Evolutionary conservation across 192 early-diverging fungal genomes (phyloP).

Genomic region (Mortierella alpina): DNA sequence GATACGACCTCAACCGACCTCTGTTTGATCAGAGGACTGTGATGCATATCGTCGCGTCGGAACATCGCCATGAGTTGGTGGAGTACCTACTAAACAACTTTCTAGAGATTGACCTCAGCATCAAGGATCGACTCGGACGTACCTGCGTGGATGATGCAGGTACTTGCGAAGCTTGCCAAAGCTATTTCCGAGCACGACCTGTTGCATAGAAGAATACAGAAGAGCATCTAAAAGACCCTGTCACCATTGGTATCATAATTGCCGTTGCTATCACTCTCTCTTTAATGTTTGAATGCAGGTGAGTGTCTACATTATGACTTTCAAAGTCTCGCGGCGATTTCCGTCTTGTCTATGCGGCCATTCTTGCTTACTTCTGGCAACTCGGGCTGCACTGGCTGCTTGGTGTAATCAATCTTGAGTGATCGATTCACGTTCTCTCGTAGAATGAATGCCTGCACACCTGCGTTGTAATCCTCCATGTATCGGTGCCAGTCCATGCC

Average conservation of each 20-base stretch:
- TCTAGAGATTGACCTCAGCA: conserved; percentile 56
- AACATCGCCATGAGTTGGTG: conserved; percentile 55
- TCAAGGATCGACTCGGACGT: conserved; percentile 65
- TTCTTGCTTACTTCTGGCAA: background rate
- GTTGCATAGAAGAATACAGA: background rate
- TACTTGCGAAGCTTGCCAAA: conserved; percentile 17
- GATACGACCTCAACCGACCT: conserved; percentile 74
- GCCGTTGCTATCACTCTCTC: too few relatives aligned
- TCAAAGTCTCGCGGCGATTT: conserved; percentile 24
- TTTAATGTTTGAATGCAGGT: too few relatives aligned
- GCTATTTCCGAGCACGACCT: conserved; percentile 3
- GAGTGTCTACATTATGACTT: background rate
- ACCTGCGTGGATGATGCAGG: conserved; percentile 67
- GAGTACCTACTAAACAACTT: conserved; percentile 57
- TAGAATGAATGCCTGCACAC: conserved; percentile 38
- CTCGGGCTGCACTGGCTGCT: background rate
- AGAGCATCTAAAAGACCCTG: background rate
- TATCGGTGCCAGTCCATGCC: conserved; percentile 46
- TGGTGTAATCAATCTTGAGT: conserved; percentile 13
- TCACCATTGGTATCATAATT: too few relatives aligned
- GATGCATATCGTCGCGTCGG: conserved; percentile 72
- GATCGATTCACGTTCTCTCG: conserved; percentile 42
- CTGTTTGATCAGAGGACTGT: conserved; percentile 74
- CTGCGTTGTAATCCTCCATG: conserved; percentile 46
- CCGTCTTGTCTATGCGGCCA: conserved; percentile 10